Evolutionary conservation across 1,139 yeast genomes (phyloP).

Genomic region (Saccharomycopsis hybrid): DNA sequence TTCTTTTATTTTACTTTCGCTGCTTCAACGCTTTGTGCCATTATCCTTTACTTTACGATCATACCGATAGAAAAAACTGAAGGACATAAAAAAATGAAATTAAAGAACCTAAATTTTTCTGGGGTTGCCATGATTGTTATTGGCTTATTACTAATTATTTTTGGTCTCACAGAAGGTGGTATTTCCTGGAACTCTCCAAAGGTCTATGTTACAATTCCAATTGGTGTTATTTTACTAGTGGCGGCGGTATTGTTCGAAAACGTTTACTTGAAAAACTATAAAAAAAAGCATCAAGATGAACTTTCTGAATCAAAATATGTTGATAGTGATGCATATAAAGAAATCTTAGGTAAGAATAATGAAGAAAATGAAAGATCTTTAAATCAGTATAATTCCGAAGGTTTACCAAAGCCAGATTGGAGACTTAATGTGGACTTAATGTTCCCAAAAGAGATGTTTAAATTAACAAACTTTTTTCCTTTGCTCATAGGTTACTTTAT

Average conservation of each 20-base stretch:
- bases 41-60: conserved; percentile 18
- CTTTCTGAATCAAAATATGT: neutral
- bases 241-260: conserved; percentile 23
- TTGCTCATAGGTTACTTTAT: conserved; percentile 8
- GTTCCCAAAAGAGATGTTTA: conserved; percentile 11
- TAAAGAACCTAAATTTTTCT: conserved; percentile 27
- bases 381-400: neutral
- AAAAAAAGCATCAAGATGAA: neutral
- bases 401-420: conserved; percentile 5
- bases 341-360: neutral
- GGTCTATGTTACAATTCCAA: conserved; percentile 24
- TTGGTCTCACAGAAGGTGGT: conserved; percentile 27
- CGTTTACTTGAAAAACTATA: conserved; percentile 4
- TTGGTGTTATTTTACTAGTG: conserved; percentile 26
- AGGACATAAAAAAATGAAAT: conserved; percentile 20
- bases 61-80: conserved; percentile 26
- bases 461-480: conserved; percentile 7
- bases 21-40: conserved; percentile 21
- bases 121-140: conserved; percentile 29
- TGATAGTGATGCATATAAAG: neutral
- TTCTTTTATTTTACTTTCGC: conserved; percentile 30
- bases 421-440: conserved; percentile 8
- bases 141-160: conserved; percentile 30
- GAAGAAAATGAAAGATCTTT: neutral
- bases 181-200: conserved; percentile 25